Base-by-base conservation (phyloP, 768 basidiomycete species). In the Naganishia antarctica region DNA sequence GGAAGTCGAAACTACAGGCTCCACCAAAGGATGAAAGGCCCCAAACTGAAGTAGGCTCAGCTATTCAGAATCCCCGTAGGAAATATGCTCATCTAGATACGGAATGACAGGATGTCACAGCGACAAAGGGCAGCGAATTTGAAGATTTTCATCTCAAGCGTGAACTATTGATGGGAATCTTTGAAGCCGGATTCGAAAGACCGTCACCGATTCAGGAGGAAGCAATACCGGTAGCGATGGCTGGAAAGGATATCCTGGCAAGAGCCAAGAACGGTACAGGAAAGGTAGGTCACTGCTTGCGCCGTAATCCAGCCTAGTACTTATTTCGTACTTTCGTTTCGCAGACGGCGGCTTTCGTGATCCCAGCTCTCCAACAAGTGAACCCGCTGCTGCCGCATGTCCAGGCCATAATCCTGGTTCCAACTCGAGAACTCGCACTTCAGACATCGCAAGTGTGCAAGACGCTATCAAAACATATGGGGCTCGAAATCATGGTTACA, bases 371-470 rank as follows among this genome's bases (percentile, higher is more conserved):
- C 60, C 90, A 96, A 77, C 90, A 92, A 78, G 81, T 98, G 78
- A 91, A 96, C 80, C 78, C 89, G 68, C 81, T 78, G 64, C 86
- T 84, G 79, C 81, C 82, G 76, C 92, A 94, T 81, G 93, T 99
- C 70, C 94, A 99, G 80, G 91, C 92, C 3, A 84, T 97, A 65
- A 84, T 99, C 66, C 89, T 99, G 68, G 94, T 98, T 48, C 94
- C 94, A 41, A 99, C 94, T n/a, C 89, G 94, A 70, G 94, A 99
- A 81, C 85, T 99, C 40, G 96, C 94, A 8, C 83, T 99, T 49
- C 94, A 98, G 80, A 99, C 96, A 13, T 86, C 90, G n/a, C 96
- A 98, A 81, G 96, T 99, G 53, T 93, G 91, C 82, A 98, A 98
- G 81, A 90, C 83, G 29, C 86, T 98, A 64, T 92, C 92, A 59